These are phyloP conservation scores for Exophiala bonariae DNA, from an alignment of 2,329 filamentous ascomycete genomes.

Conservation along the genomic window DNA sequence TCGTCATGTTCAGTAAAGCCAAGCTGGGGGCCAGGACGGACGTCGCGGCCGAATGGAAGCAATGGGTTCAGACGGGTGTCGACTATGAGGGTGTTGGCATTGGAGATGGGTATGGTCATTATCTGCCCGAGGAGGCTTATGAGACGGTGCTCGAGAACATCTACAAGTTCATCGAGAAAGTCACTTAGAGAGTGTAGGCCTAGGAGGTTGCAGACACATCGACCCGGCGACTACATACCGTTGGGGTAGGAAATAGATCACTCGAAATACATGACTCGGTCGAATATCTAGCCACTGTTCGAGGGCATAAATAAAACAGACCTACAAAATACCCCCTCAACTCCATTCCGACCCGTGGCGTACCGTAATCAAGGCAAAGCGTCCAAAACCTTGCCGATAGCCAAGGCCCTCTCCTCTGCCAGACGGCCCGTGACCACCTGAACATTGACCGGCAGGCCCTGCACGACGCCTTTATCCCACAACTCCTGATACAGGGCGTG, in stretches of 20 bases:
- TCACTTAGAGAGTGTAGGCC: constrained; percentile 3
- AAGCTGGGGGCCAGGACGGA: constrained; percentile 40
- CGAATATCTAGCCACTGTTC: too few relatives aligned
- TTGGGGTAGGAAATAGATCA: too few relatives aligned
- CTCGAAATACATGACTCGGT: too few relatives aligned
- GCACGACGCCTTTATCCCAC: constrained; percentile 36
- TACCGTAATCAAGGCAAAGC: not conserved
- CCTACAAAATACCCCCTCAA: too few relatives aligned
- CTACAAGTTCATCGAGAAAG: constrained; percentile 19
- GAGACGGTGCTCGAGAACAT: constrained; percentile 29
- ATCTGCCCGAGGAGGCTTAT: constrained; percentile 48
- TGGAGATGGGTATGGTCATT: constrained; percentile 41
- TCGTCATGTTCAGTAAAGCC: constrained; percentile 46
- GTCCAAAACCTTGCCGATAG: constrained; percentile 18
- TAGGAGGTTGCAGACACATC: too few relatives aligned
- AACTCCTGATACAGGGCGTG: constrained; percentile 32
- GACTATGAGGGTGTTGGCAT: constrained; percentile 23
- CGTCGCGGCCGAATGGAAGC: constrained; percentile 43
- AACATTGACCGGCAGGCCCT: constrained; percentile 42
- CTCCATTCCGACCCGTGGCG: too few relatives aligned
- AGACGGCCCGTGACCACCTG: constrained; percentile 29
- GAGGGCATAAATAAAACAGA: too few relatives aligned
- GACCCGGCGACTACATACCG: too few relatives aligned
- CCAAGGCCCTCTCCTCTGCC: constrained; percentile 26
- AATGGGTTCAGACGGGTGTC: constrained; percentile 40